phyloP scores from a whole-genome alignment of 1,139 yeast genomes.

The Yamadazyma mexicana region DNA sequence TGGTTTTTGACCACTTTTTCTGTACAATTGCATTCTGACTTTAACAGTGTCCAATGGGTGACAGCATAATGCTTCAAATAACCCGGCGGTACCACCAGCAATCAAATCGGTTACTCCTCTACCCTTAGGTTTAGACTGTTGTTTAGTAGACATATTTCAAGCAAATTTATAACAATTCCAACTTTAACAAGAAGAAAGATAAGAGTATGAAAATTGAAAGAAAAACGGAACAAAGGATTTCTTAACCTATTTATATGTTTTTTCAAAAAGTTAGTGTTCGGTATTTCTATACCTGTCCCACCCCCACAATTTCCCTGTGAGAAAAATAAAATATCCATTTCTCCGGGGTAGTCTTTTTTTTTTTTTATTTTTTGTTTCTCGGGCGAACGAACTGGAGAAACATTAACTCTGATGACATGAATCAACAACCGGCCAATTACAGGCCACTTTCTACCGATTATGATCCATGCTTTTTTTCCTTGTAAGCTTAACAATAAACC shows the following conservation, averaged over 20 bases:
- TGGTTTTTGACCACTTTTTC: conserved; percentile 61
- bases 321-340: conserved; percentile 11
- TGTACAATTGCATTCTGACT: conserved; percentile 92
- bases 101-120: conserved; percentile 69
- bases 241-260: conserved; percentile 1
- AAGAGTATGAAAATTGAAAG: neutral
- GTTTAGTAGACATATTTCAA: conserved; percentile 10
- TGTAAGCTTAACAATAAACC: too few species aligned
- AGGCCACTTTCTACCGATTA: too few species aligned
- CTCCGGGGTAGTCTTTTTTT: conserved; percentile 14
- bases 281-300: conserved; percentile 1
- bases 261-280: conserved; percentile 3
- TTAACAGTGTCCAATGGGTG: conserved; percentile 95
- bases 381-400: conserved; percentile 3
- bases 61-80: conserved; percentile 93
- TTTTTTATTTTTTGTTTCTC: too few species aligned
- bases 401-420: too few species aligned
- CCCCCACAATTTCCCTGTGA: conserved; percentile 17
- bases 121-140: conserved; percentile 24
- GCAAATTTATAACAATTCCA: too few species aligned
- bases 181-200: too few species aligned
- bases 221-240: neutral
- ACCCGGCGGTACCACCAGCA: conserved; percentile 97
- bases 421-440: neutral
- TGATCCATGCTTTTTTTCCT: too few species aligned